phyloP scores from a whole-genome alignment of 228 moss, liverwort and hornwort genomes.

The Sphagnum fallax region DNA sequence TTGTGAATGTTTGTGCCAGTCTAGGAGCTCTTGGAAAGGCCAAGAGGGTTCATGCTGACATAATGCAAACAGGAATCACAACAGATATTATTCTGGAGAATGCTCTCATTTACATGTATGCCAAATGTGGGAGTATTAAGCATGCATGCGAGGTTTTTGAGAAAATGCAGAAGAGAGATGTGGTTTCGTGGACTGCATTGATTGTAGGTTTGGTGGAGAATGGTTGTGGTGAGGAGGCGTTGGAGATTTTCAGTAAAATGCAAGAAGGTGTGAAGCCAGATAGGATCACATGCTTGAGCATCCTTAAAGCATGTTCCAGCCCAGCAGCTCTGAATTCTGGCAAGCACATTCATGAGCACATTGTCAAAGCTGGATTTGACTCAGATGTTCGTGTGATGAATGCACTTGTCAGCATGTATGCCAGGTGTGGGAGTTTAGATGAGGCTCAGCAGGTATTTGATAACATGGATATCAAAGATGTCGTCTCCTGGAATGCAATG shows the following conservation, averaged over 20 bases:
- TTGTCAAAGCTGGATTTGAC: neutral
- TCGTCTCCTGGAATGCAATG: conserved; percentile 5
- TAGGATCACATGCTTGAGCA: neutral
- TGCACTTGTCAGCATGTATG: conserved; percentile 2
- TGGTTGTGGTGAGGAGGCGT: conserved; percentile 1
- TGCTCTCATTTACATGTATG: conserved; percentile 4
- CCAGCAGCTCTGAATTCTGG: neutral
- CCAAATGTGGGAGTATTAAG: conserved; percentile 2
- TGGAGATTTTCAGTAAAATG: neutral
- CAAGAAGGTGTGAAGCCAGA: conserved; percentile 4
- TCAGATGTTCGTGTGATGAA: conserved; percentile 2
- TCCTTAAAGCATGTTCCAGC: neutral
- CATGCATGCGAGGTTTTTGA: neutral
- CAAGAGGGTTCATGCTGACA: conserved; percentile 5
- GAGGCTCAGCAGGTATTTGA: conserved; percentile 1
- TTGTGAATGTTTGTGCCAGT: conserved; percentile 1
- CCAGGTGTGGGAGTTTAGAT: neutral
- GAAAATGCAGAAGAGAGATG: neutral
- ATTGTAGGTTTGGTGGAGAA: conserved; percentile 27
- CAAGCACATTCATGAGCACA: neutral
- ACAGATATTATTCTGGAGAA: conserved; percentile 2
- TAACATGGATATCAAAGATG: neutral
- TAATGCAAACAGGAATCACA: neutral
- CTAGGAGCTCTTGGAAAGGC: conserved; percentile 4
- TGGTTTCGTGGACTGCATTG: conserved; percentile 41